These are phyloP conservation scores for Globisporangium barbulae DNA, from an alignment of 352 stramenopile species.

Conservation along the genomic window DNA sequence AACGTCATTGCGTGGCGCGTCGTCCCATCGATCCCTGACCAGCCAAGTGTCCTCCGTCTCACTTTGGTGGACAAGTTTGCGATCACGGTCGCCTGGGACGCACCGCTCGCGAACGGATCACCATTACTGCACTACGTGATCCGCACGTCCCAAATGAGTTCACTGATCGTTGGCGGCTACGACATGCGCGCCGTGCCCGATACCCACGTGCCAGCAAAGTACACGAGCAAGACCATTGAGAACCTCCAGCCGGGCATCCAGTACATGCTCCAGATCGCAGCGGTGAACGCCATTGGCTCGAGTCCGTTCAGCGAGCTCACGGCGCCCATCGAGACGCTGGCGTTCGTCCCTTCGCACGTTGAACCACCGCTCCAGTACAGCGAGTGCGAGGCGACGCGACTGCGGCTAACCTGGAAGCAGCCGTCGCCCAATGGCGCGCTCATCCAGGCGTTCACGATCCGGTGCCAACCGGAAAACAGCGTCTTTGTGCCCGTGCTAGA, in stretches of 20 bases:
- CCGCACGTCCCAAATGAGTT: conserved; percentile 37
- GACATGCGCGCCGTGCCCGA: conserved; percentile 31
- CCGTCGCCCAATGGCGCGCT: conserved; percentile 54
- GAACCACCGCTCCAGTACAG: conserved; percentile 32
- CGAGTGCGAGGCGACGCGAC: conserved; percentile 30
- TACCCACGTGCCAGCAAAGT: conserved; percentile 37
- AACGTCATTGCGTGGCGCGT: conserved; percentile 51
- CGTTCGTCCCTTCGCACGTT: conserved; percentile 56
- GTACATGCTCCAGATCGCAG: conserved; percentile 46
- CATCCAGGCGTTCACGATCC: conserved; percentile 52
- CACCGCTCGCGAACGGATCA: conserved; percentile 55
- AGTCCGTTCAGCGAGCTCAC: conserved; percentile 50
- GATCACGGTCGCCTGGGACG: conserved; percentile 45
- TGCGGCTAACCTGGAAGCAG: conserved; percentile 47
- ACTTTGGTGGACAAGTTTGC: conserved; percentile 37
- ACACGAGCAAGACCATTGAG: conserved; percentile 33
- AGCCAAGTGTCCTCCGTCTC: conserved; percentile 26
- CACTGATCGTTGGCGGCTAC: conserved; percentile 21
- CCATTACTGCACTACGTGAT: conserved; percentile 53
- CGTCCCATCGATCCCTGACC: conserved; percentile 41
- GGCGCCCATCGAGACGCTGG: conserved; percentile 45
- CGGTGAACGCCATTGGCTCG: conserved; percentile 48
- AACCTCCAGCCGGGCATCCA: conserved; percentile 53
- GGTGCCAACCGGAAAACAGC: conserved; percentile 52
- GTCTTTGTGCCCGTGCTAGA: conserved; percentile 33